Evolutionary conservation across 495 filamentous ascomycete genomes (phyloP).

Genomic region (Talaromyces liani): DNA sequence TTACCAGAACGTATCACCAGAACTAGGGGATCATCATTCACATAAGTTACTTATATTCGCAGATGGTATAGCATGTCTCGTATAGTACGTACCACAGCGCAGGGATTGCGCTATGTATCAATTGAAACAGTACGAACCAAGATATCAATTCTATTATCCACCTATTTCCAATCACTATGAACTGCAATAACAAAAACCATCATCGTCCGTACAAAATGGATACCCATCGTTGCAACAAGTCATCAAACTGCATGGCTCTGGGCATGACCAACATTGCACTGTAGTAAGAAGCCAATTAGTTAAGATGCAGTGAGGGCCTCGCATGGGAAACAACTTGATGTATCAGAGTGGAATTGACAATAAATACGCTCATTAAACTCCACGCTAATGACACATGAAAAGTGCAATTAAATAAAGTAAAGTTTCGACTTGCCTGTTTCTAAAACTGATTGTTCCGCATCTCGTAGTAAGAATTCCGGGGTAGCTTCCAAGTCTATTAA

Average conservation of each 20-base stretch:
- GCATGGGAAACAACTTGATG: neutral
- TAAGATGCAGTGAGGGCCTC: neutral
- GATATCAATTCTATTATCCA: neutral
- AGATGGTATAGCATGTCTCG: neutral
- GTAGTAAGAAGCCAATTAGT: neutral
- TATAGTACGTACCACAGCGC: neutral
- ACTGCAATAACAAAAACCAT: constrained; percentile 2
- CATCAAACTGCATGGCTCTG: constrained; percentile 7
- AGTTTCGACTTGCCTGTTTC: neutral
- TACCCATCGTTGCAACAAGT: constrained; percentile 5
- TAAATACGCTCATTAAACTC: neutral
- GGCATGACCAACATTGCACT: constrained; percentile 7
- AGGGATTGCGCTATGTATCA: neutral
- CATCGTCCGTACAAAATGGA: constrained; percentile 4
- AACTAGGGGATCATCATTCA: no score
- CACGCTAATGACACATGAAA: neutral
- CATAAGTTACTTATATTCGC: neutral
- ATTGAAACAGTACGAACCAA: neutral
- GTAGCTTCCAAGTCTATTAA: neutral
- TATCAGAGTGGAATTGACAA: neutral
- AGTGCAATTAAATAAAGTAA: neutral
- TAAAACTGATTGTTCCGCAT: neutral
- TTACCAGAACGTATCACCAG: neutral
- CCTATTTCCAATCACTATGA: neutral
- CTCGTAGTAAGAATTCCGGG: neutral